Base-by-base conservation (phyloP, 441 rosid genomes). In the Pelargonium exstipulatum region DNA sequence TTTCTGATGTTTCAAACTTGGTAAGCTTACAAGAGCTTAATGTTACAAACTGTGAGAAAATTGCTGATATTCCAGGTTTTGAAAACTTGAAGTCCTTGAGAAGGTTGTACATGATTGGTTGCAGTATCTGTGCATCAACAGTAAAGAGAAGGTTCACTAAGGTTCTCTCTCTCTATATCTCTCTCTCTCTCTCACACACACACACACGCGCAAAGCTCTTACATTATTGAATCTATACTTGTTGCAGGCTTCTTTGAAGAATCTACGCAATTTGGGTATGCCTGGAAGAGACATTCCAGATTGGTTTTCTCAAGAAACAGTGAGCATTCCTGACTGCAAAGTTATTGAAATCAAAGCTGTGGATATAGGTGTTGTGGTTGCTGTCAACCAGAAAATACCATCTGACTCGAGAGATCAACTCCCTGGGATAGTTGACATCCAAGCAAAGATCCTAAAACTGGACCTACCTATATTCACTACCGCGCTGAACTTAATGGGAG, bases 221-320 rank as follows among this genome's bases (percentile, higher is more conserved):
- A 29, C 35, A 29, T 29, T 0, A 29, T 29, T 29, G 5, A 32
- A 32, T n/a, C 57, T 49, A n/a, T n/a, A 49, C 57, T 65, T 62
- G 10, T 32, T 53, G 64, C 79, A 88, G 96, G 89, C 24, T 64
- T 72, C 62, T 67, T 49, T 88, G 78, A 85, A 79, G 78, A 71
- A 74, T 53, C 24, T 87, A 46, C 17, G 24, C 63, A 53, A 73
- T 66, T 74, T 84, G 48, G 80, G 93, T 48, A 74, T 90, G 75
- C 93, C 88, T 5, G 93, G 90, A 29, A 79, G 83, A 71, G 73
- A 65, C 48, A 70, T 88, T 65, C 96, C 96, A 3, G 67, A 75
- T 60, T 88, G 91, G 93, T 84, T 86, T 73, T 64, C 71, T 5
- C 81, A 73, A 62, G 83, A 78, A n/a, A 65, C 64, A 5, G 64